These are phyloP conservation scores for Metschnikowia kunwiensis DNA, from an alignment of 805 yeast species.

Conservation along the genomic window DNA sequence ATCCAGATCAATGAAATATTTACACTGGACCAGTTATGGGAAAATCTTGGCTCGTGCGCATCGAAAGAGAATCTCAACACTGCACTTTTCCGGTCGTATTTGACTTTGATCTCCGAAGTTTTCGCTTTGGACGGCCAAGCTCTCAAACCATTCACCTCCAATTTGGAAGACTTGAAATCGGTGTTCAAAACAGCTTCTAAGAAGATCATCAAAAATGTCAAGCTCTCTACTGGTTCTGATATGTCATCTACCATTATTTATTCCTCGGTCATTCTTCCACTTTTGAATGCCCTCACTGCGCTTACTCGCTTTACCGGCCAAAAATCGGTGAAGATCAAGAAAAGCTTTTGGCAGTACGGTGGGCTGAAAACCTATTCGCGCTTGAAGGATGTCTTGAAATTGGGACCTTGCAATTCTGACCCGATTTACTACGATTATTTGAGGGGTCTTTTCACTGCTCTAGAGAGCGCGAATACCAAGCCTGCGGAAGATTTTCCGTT, in stretches of 20 bases:
- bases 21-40: conserved; percentile 35
- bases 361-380: conserved; percentile 42
- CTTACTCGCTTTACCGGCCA: conserved; percentile 15
- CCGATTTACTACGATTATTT: conserved; percentile 45
- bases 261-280: conserved; percentile 45
- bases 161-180: conserved; percentile 20
- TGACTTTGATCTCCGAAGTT: conserved; percentile 11
- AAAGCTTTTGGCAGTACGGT: conserved; percentile 51
- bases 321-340: conserved; percentile 33
- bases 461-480: conserved; percentile 9
- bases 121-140: conserved; percentile 15
- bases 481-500: conserved; percentile 18
- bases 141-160: conserved; percentile 16
- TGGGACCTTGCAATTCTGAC: conserved; percentile 55
- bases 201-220: conserved; percentile 43
- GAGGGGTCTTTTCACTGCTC: conserved; percentile 21
- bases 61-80: conserved; percentile 27
- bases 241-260: conserved; percentile 34
- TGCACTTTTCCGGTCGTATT: conserved; percentile 26
- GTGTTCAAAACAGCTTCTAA: conserved; percentile 43
- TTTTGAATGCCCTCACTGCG: conserved; percentile 45
- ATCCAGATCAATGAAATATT: conserved; percentile 23
- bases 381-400: conserved; percentile 43
- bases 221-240: conserved; percentile 23
- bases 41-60: conserved; percentile 25